Base-by-base conservation (phyloP, 139 green algal species). In the Spirogloea muscicola region DNA sequence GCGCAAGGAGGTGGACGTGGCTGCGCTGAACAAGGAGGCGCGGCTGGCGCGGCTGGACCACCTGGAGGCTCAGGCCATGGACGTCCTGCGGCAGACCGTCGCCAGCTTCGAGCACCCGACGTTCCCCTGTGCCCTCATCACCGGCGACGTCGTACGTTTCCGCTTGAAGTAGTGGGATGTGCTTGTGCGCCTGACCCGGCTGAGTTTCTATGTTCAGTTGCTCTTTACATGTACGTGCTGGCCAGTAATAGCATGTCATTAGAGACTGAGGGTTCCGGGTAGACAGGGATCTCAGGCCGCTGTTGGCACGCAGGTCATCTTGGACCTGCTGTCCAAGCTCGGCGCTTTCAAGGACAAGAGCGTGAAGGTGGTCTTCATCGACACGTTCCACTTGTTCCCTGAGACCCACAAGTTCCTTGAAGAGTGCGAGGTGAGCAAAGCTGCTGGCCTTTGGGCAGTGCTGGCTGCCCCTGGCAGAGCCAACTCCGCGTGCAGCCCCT, bases 381-480 rank as follows among this genome's bases (percentile, higher is more conserved):
- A 89, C 67, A 89, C 85, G 16, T 88, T 87, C 62, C 85, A 89
- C 76, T 64, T 89, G 9, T 89, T 88, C 48, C 71, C 74, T 27
- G 85, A 89, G 59, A 89, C 83, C 1, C 49, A 79, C 34, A 39
- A 68, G 0, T 87, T 89, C n/a, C 42, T 89, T 64, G 46, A 78
- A 1, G 72, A 82, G 42, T 71, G 86, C 31, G 83, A 89, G 80
- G 69, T 76, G n/a, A n/a, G n/a, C n/a, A n/a, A n/a, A n/a, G n/a
- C n/a, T n/a, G n/a, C n/a, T n/a, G n/a, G n/a, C n/a, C n/a, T n/a
- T n/a, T n/a, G n/a, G n/a, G n/a, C n/a, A n/a, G n/a, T n/a, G n/a
- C n/a, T n/a, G n/a, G n/a, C n/a, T n/a, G n/a, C n/a, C n/a, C n/a
- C n/a, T n/a, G n/a, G n/a, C n/a, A n/a, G n/a, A n/a, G n/a, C n/a